These are phyloP conservation scores for Nigrograna mackinnonii DNA, from an alignment of 2,329 filamentous ascomycete species.

Conservation along the genomic window DNA sequence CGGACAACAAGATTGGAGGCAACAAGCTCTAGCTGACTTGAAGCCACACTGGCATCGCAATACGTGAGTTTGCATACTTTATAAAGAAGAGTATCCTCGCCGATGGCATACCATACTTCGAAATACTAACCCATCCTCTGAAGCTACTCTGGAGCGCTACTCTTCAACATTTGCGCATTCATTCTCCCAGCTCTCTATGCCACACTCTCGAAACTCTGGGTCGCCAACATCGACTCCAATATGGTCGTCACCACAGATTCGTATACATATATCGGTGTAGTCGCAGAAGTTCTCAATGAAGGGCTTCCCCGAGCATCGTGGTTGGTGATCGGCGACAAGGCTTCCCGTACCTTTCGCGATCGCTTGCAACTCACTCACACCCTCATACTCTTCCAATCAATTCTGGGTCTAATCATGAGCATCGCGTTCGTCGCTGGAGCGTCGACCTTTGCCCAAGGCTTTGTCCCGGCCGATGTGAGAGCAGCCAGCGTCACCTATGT, in stretches of 20 bases:
- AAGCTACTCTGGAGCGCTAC: slow-evolving; percentile 59
- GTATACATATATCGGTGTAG: slow-evolving; percentile 70
- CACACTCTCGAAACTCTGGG: slow-evolving; percentile 72
- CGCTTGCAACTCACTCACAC: slow-evolving; percentile 66
- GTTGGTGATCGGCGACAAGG: slow-evolving; percentile 68
- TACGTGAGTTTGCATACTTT: neutral
- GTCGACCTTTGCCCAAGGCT: slow-evolving; percentile 58
- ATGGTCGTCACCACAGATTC: slow-evolving; percentile 66
- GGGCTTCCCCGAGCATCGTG: slow-evolving; percentile 70
- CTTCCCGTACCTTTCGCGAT: slow-evolving; percentile 54
- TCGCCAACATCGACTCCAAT: slow-evolving; percentile 67
- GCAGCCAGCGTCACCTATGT: slow-evolving; percentile 65
- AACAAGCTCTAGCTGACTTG: neutral
- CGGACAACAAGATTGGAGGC: no score
- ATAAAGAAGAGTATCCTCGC: neutral
- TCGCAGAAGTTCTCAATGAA: slow-evolving; percentile 73
- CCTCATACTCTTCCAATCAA: slow-evolving; percentile 55
- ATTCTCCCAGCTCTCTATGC: slow-evolving; percentile 68
- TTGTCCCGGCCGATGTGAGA: slow-evolving; percentile 65
- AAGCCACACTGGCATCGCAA: neutral
- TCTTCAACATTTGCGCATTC: slow-evolving; percentile 67
- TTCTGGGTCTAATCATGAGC: slow-evolving; percentile 63
- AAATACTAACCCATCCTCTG: neutral
- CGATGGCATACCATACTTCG: neutral
- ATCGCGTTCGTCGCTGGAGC: slow-evolving; percentile 62